Evolutionary conservation across 257 asterid species (phyloP).

Genomic region (Ilex aquifolium): DNA sequence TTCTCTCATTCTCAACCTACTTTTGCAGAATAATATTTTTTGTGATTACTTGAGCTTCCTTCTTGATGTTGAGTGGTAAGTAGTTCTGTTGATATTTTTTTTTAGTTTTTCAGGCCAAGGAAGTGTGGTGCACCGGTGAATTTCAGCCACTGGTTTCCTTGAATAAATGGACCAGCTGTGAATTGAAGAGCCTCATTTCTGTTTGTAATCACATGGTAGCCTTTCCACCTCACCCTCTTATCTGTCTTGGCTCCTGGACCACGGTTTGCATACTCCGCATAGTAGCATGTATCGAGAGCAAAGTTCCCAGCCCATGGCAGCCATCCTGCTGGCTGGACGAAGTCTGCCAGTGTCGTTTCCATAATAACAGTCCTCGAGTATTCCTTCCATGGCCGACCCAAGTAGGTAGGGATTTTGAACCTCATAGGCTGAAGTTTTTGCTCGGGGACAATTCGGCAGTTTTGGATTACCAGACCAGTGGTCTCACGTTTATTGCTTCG

Average conservation of each 20-base stretch:
- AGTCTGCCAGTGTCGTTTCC: slow-evolving; percentile 33
- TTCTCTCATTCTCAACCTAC: too few species aligned
- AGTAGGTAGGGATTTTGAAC: slow-evolving; percentile 26
- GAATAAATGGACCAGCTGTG: slow-evolving; percentile 28
- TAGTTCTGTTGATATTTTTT: background rate
- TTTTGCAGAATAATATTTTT: too few species aligned
- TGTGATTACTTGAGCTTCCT: too few species aligned
- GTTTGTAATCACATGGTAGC: slow-evolving; percentile 20
- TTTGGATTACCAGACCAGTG: slow-evolving; percentile 36
- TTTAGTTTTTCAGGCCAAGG: slow-evolving; percentile 23
- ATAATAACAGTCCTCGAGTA: slow-evolving; percentile 32
- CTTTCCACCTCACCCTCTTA: slow-evolving; percentile 40
- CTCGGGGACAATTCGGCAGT: slow-evolving; percentile 34
- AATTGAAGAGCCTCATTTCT: slow-evolving; percentile 29
- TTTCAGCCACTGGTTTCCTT: slow-evolving; percentile 28
- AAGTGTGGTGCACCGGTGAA: slow-evolving; percentile 19
- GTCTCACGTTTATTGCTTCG: slow-evolving; percentile 18
- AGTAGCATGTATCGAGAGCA: slow-evolving; percentile 30
- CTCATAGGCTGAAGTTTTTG: slow-evolving; percentile 19
- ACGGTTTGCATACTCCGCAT: slow-evolving; percentile 29
- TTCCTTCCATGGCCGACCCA: slow-evolving; percentile 41
- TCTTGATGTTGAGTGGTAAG: too few species aligned
- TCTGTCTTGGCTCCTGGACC: slow-evolving; percentile 33
- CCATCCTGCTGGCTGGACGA: slow-evolving; percentile 41
- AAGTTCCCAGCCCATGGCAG: slow-evolving; percentile 36